Percentiles rank a stretch among this genome's conserved stretches.
Conservation (phyloP, 2,329 filamentous ascomycete genomes). For the Fusarium domesticum region DNA sequence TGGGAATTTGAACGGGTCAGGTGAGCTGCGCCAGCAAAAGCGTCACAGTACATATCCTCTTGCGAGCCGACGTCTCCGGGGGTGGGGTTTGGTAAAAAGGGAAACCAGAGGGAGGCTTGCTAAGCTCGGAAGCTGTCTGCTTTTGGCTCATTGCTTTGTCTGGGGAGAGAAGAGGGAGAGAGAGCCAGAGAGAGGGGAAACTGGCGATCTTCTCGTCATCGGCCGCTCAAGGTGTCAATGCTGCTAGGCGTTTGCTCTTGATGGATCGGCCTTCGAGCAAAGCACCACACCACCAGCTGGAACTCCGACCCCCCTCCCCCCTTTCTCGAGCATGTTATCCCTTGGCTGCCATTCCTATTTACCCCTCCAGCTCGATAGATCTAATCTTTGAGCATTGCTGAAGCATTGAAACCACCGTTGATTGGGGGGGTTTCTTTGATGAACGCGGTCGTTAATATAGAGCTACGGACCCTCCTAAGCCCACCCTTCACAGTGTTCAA, state of each 20-base stretch:
- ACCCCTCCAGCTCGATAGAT: too few relatives aligned
- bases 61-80: conserved; percentile 27
- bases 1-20: conserved; percentile 22
- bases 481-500: too few relatives aligned
- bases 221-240: conserved; percentile 15
- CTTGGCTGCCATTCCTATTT: not conserved
- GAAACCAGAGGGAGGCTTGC: not conserved
- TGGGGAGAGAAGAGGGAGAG: conserved; percentile 4
- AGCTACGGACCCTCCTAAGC: conserved; percentile 1
- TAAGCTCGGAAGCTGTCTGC: not conserved
- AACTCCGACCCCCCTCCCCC: too few relatives aligned
- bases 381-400: too few relatives aligned
- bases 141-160: not conserved
- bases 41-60: conserved; percentile 24
- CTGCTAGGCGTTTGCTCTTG: conserved; percentile 6
- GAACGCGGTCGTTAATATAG: too few relatives aligned
- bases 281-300: not conserved
- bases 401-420: too few relatives aligned
- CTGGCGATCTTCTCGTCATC: conserved; percentile 29
- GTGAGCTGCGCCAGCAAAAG: conserved; percentile 25
- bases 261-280: conserved; percentile 7
- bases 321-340: not conserved
- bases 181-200: conserved; percentile 10
- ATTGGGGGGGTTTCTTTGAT: too few relatives aligned
- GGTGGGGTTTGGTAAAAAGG: too few relatives aligned